A percentile compares a stretch with the other conserved stretches of the same genome.
Conservation (phyloP, 2,329 filamentous ascomycete genomes). For the Nothophoma quercina region DNA sequence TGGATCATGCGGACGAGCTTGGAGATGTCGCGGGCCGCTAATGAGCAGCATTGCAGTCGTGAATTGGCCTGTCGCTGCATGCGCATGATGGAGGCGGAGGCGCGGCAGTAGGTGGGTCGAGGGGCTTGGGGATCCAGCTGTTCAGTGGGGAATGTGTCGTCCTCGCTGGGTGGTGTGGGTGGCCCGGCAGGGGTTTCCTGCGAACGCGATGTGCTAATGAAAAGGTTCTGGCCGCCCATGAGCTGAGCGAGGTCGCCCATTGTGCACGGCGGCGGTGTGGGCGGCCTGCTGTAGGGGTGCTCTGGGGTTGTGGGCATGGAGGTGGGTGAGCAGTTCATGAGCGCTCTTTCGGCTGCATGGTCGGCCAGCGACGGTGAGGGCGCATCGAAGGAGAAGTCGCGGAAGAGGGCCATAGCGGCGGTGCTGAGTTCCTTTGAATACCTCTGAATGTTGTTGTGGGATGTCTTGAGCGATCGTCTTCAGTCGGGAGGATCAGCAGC, state of each 20-base stretch:
- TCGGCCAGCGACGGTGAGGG: conserved; percentile 41
- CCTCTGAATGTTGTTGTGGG: conserved; percentile 1
- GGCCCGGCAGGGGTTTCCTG: conserved; percentile 23
- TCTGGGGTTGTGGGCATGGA: conserved; percentile 24
- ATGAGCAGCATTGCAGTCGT: conserved; percentile 50
- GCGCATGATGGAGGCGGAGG: conserved; percentile 48
- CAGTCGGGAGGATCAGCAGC: background rate
- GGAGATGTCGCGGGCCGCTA: conserved; percentile 52
- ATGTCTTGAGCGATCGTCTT: background rate
- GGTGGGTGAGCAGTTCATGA: conserved; percentile 46
- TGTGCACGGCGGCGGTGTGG: conserved; percentile 42
- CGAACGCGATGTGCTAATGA: conserved; percentile 29
- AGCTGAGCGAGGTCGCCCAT: conserved; percentile 47
- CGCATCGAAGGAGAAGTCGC: conserved; percentile 50
- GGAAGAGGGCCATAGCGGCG: conserved; percentile 43
- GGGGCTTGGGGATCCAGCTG: conserved; percentile 15
- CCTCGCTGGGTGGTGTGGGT: conserved; percentile 37
- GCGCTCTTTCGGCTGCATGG: conserved; percentile 39
- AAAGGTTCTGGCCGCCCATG: conserved; percentile 45
- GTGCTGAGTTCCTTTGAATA: background rate
- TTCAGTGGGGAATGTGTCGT: conserved; percentile 24
- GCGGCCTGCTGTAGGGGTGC: conserved; percentile 22
- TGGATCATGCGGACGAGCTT: conserved; percentile 54
- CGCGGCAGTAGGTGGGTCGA: conserved; percentile 37
- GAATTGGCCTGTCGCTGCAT: conserved; percentile 52